Evolutionary conservation across 176 grass and related monocot genomes (phyloP).

Genomic region (Musa itinerans): DNA sequence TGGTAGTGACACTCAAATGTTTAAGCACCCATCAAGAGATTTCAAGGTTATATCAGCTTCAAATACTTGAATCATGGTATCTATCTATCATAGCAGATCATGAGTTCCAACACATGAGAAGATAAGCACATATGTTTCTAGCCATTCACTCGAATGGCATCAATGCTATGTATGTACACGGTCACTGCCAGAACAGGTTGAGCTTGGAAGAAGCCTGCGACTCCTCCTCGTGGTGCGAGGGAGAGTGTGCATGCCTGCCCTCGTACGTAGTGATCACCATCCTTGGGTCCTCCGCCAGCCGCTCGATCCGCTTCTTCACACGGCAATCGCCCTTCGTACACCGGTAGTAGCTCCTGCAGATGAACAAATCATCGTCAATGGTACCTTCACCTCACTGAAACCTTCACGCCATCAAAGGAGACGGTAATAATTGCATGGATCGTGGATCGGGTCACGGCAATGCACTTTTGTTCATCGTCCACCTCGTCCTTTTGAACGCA

Average conservation of each 20-base stretch:
- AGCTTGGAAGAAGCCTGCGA: not conserved
- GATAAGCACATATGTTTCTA: too few relatives aligned
- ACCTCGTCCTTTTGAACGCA: not conserved
- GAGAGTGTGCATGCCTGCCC: slow-evolving; percentile 6
- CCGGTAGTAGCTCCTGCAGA: slow-evolving; percentile 2
- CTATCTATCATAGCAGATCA: too few relatives aligned
- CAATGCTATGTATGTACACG: too few relatives aligned
- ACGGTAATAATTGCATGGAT: not conserved
- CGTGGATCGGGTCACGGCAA: not conserved
- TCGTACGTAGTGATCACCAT: slow-evolving; percentile 19
- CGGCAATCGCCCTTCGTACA: not conserved
- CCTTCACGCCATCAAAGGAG: not conserved
- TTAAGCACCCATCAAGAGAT: too few relatives aligned
- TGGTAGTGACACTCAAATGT: too few relatives aligned
- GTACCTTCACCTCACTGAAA: not conserved
- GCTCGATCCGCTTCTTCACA: slow-evolving; percentile 14
- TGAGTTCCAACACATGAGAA: too few relatives aligned
- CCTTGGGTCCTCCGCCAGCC: slow-evolving; percentile 4
- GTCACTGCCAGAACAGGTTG: slow-evolving; percentile 1
- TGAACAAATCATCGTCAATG: too few relatives aligned
- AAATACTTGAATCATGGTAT: too few relatives aligned
- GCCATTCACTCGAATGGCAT: too few relatives aligned
- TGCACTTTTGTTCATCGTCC: not conserved
- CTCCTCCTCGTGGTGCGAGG: not conserved
- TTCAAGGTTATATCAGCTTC: too few relatives aligned